Evolutionary conservation across 2,329 filamentous ascomycete genomes (phyloP).

Genomic region (Diplocarpon rosae): DNA sequence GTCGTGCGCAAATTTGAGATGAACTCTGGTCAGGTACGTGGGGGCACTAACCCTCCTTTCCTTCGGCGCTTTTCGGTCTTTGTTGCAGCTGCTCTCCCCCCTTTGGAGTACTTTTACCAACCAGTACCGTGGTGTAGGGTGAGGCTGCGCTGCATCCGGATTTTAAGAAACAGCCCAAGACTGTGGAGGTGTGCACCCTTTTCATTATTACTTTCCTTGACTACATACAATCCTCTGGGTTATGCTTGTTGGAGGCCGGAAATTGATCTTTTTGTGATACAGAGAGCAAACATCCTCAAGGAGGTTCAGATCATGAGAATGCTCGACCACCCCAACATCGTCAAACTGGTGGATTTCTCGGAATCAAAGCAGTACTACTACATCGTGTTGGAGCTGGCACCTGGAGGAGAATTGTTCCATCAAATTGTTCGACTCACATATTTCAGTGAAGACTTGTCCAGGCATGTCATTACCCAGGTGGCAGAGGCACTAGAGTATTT

Average conservation of each 20-base stretch:
- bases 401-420: slow-evolving; percentile 93
- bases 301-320: slow-evolving; percentile 99
- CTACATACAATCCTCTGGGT: too few species aligned
- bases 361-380: slow-evolving; percentile 96
- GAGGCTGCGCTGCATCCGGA: slow-evolving; percentile 89
- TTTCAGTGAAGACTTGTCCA: slow-evolving; percentile 89
- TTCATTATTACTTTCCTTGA: slow-evolving; percentile 24
- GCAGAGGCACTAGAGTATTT: slow-evolving; percentile 90
- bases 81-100: slow-evolving; percentile 2
- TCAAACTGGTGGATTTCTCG: slow-evolving; percentile 86
- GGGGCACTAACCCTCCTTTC: slow-evolving; percentile 23
- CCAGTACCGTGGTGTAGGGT: slow-evolving; percentile 53
- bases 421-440: slow-evolving; percentile 97
- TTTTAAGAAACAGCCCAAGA: slow-evolving; percentile 89
- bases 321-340: slow-evolving; percentile 90
- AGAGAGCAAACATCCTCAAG: slow-evolving; percentile 96
- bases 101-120: slow-evolving; percentile 34
- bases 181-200: slow-evolving; percentile 78
- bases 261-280: slow-evolving; percentile 8
- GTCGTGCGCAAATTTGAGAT: slow-evolving; percentile 98
- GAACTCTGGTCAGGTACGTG: slow-evolving; percentile 94
- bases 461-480: slow-evolving; percentile 90
- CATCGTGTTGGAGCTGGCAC: slow-evolving; percentile 89
- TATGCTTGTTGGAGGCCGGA: too few species aligned
- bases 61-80: slow-evolving; percentile 9